A percentile compares a stretch with the other conserved stretches of the same genome.
These are phyloP conservation scores for Saturnispora kantuleensis DNA, from an alignment of 805 yeast species.

Conservation along the genomic window DNA sequence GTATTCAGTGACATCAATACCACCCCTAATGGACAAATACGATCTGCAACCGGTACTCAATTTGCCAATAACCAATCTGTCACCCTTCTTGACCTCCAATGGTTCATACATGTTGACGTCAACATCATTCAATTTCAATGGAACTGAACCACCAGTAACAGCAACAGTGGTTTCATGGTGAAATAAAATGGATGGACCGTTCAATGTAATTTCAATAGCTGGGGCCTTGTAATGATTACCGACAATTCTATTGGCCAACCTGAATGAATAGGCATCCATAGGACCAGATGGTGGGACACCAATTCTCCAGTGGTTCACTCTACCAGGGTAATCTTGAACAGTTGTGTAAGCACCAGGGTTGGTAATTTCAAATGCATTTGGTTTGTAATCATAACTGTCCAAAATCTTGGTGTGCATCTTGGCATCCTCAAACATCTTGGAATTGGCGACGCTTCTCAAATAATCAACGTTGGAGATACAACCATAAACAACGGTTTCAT, in stretches of 20 bases:
- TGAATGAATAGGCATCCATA: slow-evolving; percentile 88
- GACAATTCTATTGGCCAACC: slow-evolving; percentile 82
- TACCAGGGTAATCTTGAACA: slow-evolving; percentile 92
- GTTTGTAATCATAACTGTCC: slow-evolving; percentile 69
- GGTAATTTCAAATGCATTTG: slow-evolving; percentile 76
- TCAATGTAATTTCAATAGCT: slow-evolving; percentile 80
- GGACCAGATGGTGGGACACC: slow-evolving; percentile 99
- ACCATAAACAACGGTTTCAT: slow-evolving; percentile 82
- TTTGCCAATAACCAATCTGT: slow-evolving; percentile 72
- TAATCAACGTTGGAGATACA: slow-evolving; percentile 87
- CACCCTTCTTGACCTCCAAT: slow-evolving; percentile 60
- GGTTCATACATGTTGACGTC: slow-evolving; percentile 63
- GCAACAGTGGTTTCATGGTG: slow-evolving; percentile 72
- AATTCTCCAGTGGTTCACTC: slow-evolving; percentile 75
- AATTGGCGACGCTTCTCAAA: slow-evolving; percentile 72
- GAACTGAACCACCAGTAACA: slow-evolving; percentile 69
- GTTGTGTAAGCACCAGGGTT: slow-evolving; percentile 94
- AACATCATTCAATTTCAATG: slow-evolving; percentile 55
- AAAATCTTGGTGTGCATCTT: slow-evolving; percentile 80
- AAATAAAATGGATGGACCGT: slow-evolving; percentile 79
- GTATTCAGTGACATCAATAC: slow-evolving; percentile 89
- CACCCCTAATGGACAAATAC: slow-evolving; percentile 84
- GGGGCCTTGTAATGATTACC: slow-evolving; percentile 80
- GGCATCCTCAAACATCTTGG: slow-evolving; percentile 76
- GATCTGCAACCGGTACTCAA: slow-evolving; percentile 77